A percentile compares a stretch with the other conserved stretches of the same genome.
phyloP scores from a whole-genome alignment of 2,329 filamentous ascomycete species.

The Talaromyces sp. region DNA sequence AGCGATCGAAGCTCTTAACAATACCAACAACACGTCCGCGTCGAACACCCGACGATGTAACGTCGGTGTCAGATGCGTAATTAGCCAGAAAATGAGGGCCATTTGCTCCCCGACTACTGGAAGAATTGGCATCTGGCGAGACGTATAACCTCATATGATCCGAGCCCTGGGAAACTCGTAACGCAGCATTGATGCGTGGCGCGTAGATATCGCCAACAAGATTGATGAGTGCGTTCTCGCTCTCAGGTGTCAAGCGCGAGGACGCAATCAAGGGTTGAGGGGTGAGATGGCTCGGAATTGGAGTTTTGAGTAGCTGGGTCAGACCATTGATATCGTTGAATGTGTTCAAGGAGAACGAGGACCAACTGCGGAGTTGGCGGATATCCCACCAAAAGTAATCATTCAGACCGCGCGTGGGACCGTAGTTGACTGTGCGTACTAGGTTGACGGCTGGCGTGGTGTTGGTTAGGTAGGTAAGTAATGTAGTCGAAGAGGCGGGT shows the following conservation, averaged over 20 bases:
- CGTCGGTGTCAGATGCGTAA: slow-evolving; percentile 51
- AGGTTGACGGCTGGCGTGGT: slow-evolving; percentile 79
- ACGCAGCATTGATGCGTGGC: slow-evolving; percentile 80
- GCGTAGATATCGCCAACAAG: slow-evolving; percentile 77
- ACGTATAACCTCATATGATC: slow-evolving; percentile 53
- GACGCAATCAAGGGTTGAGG: slow-evolving; percentile 13
- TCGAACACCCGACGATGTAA: slow-evolving; percentile 48
- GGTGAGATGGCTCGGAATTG: slow-evolving; percentile 47
- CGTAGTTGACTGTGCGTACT: slow-evolving; percentile 72
- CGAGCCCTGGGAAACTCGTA: slow-evolving; percentile 69
- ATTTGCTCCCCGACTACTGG: slow-evolving; percentile 41
- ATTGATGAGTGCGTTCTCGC: slow-evolving; percentile 69
- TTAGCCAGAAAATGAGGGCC: slow-evolving; percentile 53
- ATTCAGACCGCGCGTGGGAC: slow-evolving; percentile 62
- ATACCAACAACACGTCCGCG: slow-evolving; percentile 71
- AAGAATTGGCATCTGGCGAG: slow-evolving; percentile 36
- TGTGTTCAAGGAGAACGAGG: slow-evolving; percentile 68
- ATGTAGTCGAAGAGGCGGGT: slow-evolving; percentile 55
- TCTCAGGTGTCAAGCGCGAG: slow-evolving; percentile 64
- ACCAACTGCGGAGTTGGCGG: slow-evolving; percentile 81
- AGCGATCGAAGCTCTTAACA: slow-evolving; percentile 88
- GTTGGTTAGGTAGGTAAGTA: slow-evolving; percentile 73
- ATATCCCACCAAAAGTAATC: slow-evolving; percentile 97
- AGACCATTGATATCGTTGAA: slow-evolving; percentile 72
- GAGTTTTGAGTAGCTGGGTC: slow-evolving; percentile 67